Evolutionary conservation across 2,329 filamentous ascomycete species (phyloP).

Genomic region (Cladophialophora exuberans): DNA sequence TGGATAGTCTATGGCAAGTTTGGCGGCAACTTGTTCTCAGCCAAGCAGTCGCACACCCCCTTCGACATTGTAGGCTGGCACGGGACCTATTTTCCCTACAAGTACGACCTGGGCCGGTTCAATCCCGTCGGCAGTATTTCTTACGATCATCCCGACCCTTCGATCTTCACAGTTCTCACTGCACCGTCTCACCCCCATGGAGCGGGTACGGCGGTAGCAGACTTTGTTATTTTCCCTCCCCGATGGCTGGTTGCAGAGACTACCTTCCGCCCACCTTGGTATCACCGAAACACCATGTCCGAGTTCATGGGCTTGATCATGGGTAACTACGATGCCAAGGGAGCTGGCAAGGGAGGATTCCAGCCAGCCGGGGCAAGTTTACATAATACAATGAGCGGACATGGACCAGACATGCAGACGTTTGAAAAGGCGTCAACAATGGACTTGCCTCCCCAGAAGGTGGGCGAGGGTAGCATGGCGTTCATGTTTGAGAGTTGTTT

Average conservation of each 20-base stretch:
- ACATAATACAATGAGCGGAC: slow-evolving; percentile 74
- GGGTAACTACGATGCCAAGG: slow-evolving; percentile 65
- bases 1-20: slow-evolving; percentile 67
- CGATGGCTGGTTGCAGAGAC: slow-evolving; percentile 65
- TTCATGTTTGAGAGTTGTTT: slow-evolving; percentile 69
- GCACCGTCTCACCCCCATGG: slow-evolving; percentile 56
- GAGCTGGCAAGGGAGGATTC: slow-evolving; percentile 57
- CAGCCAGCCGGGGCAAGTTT: slow-evolving; percentile 63
- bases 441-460: slow-evolving; percentile 59
- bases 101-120: slow-evolving; percentile 79
- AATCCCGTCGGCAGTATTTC: slow-evolving; percentile 73
- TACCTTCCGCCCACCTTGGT: slow-evolving; percentile 65
- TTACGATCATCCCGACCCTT: slow-evolving; percentile 77
- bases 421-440: slow-evolving; percentile 59
- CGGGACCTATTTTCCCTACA: slow-evolving; percentile 78
- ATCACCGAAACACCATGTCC: slow-evolving; percentile 67
- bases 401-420: slow-evolving; percentile 61
- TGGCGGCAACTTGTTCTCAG: slow-evolving; percentile 67
- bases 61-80: slow-evolving; percentile 84
- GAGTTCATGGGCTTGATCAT: slow-evolving; percentile 69
- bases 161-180: slow-evolving; percentile 72
- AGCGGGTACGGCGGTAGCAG: slow-evolving; percentile 64
- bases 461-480: slow-evolving; percentile 63
- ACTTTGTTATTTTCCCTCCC: slow-evolving; percentile 68
- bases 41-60: slow-evolving; percentile 69